phyloP scores from a whole-genome alignment of 2,329 filamentous ascomycete genomes.

The Hortaea werneckii region DNA sequence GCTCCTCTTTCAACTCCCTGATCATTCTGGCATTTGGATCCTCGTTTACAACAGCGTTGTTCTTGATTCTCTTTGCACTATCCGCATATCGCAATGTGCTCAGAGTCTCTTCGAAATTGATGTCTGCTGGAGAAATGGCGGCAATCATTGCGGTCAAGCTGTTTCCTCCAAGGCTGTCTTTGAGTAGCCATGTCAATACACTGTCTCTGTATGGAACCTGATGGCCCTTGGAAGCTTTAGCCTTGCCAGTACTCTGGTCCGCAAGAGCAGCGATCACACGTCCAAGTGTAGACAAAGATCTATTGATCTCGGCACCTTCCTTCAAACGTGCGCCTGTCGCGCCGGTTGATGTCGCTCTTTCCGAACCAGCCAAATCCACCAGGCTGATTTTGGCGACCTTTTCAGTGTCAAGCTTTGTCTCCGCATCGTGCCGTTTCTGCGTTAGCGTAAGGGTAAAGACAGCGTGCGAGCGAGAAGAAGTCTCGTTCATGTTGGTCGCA shows the following conservation, averaged over 20 bases:
- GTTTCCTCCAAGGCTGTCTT: conserved; percentile 94
- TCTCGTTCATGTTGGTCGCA: conserved; percentile 99
- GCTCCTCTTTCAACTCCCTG: conserved; percentile 88
- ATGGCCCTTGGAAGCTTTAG: conserved; percentile 60
- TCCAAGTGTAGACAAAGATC: conserved; percentile 88
- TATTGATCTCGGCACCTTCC: conserved; percentile 97
- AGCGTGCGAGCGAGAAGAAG: conserved; percentile 92
- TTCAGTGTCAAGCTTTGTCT: conserved; percentile 95
- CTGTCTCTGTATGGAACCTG: conserved; percentile 96
- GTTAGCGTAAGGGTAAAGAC: conserved; percentile 95
- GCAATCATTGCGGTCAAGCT: conserved; percentile 99
- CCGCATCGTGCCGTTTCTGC: conserved; percentile 80
- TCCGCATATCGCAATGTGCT: conserved; percentile 94
- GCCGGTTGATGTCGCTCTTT: conserved; percentile 92
- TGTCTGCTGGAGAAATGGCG: conserved; percentile 93
- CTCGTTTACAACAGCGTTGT: conserved; percentile 97
- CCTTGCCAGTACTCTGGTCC: conserved; percentile 75
- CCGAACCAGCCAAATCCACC: conserved; percentile 94
- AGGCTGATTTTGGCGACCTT: conserved; percentile 97
- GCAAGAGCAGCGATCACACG: conserved; percentile 95
- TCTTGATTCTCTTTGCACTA: conserved; percentile 98
- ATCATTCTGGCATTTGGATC: conserved; percentile 99
- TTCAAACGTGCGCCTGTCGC: conserved; percentile 91
- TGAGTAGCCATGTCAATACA: conserved; percentile 89
- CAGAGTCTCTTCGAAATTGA: conserved; percentile 96